Percentiles rank a stretch among this genome's conserved stretches.
phyloP scores from a whole-genome alignment of 164 flowering plant genomes.

The Buxus sempervirens region DNA sequence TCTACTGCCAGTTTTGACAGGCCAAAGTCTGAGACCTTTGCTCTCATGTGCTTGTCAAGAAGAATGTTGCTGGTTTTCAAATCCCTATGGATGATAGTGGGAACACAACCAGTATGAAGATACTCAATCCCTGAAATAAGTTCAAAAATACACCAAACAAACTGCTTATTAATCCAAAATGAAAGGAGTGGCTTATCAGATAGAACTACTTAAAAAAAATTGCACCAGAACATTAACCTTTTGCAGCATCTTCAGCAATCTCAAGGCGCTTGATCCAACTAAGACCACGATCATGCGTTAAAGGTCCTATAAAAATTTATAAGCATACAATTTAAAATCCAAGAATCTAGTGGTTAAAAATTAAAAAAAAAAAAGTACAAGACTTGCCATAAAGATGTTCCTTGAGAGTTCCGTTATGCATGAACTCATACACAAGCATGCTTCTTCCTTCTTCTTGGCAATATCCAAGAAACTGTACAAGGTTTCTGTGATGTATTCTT shows the following conservation, averaged over 20 bases:
- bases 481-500: conserved; percentile 94
- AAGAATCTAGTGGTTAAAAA: conserved; percentile 3
- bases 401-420: conserved; percentile 98
- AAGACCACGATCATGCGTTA: conserved; percentile 47
- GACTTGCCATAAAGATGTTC: conserved; percentile 90
- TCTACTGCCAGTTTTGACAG: conserved; percentile 96
- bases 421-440: conserved; percentile 92
- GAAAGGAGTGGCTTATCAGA: neutral
- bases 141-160: conserved; percentile 5
- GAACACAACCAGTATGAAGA: conserved; percentile 94
- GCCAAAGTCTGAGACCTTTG: conserved; percentile 99
- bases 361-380: neutral
- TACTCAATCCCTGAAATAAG: conserved; percentile 80
- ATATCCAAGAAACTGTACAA: conserved; percentile 91
- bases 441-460: conserved; percentile 90
- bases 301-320: conserved; percentile 43
- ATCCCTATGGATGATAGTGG: conserved; percentile 89
- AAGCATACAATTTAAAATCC: conserved; percentile 3
- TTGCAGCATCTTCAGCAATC: conserved; percentile 98
- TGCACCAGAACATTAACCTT: conserved; percentile 43
- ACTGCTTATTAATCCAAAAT: neutral
- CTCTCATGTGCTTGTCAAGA: conserved; percentile 91
- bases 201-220: neutral
- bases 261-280: conserved; percentile 95
- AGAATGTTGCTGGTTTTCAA: conserved; percentile 95